Conservation (phyloP, 306 rosid species). For the Ormosia emarginata region DNA sequence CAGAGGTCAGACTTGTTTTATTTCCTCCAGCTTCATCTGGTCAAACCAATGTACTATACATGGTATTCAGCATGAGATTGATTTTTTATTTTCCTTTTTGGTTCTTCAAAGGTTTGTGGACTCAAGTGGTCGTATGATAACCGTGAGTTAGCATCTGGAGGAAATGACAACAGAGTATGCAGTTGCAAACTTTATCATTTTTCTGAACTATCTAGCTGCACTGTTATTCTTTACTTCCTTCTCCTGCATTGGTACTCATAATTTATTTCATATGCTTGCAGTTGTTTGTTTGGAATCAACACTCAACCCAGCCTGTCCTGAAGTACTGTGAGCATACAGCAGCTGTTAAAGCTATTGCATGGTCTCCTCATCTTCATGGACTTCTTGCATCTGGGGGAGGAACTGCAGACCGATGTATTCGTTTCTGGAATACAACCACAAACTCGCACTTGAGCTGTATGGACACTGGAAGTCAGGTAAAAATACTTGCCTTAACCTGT, state of each 20-base stretch:
- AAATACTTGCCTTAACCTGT: slow-evolving; percentile 4
- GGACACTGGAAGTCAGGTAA: slow-evolving; percentile 99
- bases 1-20: slow-evolving; percentile 66
- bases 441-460: slow-evolving; percentile 89
- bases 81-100: slow-evolving; percentile 20
- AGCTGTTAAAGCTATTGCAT: slow-evolving; percentile 98
- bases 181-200: slow-evolving; percentile 10
- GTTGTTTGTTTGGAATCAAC: slow-evolving; percentile 98
- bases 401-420: slow-evolving; percentile 94
- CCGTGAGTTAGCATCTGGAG: slow-evolving; percentile 98
- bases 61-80: slow-evolving; percentile 6
- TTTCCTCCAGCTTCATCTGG: slow-evolving; percentile 24
- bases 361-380: slow-evolving; percentile 99
- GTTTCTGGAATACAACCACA: slow-evolving; percentile 97
- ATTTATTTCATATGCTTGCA: slow-evolving; percentile 29
- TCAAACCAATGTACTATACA: not conserved
- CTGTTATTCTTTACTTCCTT: slow-evolving; percentile 24
- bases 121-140: slow-evolving; percentile 93
- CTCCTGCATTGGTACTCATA: slow-evolving; percentile 22
- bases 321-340: slow-evolving; percentile 96
- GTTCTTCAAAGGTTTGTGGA: slow-evolving; percentile 78
- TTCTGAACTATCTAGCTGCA: slow-evolving; percentile 9
- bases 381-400: slow-evolving; percentile 99
- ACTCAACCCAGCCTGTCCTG: slow-evolving; percentile 91
- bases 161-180: slow-evolving; percentile 94